Evolutionary conservation across 495 filamentous ascomycete species (phyloP), one percentile per base, ranked within the genome.

Genomic region (Penicillium macrosclerotiorum): DNA sequence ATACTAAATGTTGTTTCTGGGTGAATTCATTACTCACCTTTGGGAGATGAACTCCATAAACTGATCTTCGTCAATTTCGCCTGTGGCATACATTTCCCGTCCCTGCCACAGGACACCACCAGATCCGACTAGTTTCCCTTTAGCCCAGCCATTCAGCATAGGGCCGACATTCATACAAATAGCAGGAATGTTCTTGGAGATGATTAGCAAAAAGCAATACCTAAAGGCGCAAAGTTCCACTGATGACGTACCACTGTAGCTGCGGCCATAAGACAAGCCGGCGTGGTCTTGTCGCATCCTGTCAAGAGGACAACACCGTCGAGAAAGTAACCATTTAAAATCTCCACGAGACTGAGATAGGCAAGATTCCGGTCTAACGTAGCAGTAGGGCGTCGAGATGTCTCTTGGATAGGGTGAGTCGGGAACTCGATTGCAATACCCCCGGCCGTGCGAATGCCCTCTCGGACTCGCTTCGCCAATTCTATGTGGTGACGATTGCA

Each of bases 231-330:
- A 27, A 0, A 3, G 5, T 14, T 30, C 24, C 9, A 24, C n/a
- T 8, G 40, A 11, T 36, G 13, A 67, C 71, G 25, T 44, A 75
- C 71, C 49, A 80, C 66, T n/a, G 75, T 77, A 37, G 73, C 75
- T 16, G 74, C 75, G n/a, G 77, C 75, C 75, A 80, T 80, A 39
- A 80, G 59, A 44, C 65, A 71, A 17, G 75, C 77, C 20, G 77
- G 77, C 0, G 74, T 79, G 6, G 74, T 80, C 60, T 80, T 80
- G 46, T 80, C 77, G 60, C 77, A 80, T n/a, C 77, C 77, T 0
- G 77, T 78, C 48, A 80, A 62, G 22, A 80, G 51, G 12, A 80
- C 75, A 14, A 80, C 74, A 8, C 75, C 76, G 50, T 80, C 76
- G 40, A 80, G 61, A 2, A 73, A 73, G 54, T 80, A 80, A 3